Percentiles rank a stretch among this genome's conserved stretches.
Conservation (phyloP, 495 filamentous ascomycete genomes). For the Aspergillus conjunctus region DNA sequence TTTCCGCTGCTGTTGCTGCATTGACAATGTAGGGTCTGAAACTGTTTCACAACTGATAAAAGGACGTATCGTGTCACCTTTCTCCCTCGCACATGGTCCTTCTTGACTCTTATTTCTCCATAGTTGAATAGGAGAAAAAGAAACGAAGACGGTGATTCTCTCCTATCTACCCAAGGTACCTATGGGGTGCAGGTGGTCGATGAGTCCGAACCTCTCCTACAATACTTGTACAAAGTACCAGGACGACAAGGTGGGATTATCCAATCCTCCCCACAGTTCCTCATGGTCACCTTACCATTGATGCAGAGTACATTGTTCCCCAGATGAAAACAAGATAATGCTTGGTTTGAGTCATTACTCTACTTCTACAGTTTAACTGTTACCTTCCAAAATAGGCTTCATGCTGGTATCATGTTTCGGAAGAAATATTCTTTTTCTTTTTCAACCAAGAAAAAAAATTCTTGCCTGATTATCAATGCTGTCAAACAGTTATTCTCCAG, state of each 20-base stretch:
- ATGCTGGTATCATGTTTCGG: neutral
- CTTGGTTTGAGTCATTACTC: neutral
- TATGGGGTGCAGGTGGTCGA: neutral
- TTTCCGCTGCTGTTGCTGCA: constrained; percentile 8
- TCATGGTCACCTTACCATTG: neutral
- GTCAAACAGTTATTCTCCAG: neutral
- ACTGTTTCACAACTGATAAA: constrained; percentile 4
- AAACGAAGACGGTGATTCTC: neutral
- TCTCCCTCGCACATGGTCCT: neutral
- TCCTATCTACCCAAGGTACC: neutral
- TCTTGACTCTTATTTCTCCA: neutral
- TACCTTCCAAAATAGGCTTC: neutral
- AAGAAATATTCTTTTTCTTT: too few species aligned
- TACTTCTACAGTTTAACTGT: neutral
- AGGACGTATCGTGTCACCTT: neutral
- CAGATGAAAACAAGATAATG: neutral
- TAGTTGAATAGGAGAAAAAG: neutral
- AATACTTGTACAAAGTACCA: neutral
- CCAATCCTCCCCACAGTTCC: neutral
- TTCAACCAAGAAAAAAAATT: too few species aligned
- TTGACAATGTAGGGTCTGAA: constrained; percentile 8
- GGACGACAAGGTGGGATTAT: too few species aligned
- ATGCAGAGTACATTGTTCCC: neutral
- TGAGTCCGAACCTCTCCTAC: neutral
- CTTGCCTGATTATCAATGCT: too few species aligned